Evolutionary conservation across 78 protist genomes (phyloP).

Genomic region (Chrysochromulina parva): DNA sequence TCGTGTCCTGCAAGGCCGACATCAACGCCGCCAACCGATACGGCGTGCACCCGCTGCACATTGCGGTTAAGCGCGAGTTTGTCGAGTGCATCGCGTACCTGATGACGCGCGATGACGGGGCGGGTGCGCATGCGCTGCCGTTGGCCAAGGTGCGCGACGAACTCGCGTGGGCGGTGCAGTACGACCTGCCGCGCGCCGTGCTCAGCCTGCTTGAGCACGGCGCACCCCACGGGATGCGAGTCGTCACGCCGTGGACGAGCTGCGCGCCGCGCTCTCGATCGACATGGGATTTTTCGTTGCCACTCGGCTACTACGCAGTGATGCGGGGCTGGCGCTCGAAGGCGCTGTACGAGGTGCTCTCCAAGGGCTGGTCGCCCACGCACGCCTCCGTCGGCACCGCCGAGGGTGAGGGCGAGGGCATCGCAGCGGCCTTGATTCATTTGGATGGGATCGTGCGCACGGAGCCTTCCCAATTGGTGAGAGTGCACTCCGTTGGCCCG

Average conservation of each 20-base stretch:
- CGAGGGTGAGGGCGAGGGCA: too few species aligned
- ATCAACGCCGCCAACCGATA: background rate
- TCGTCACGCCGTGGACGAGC: background rate
- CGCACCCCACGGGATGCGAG: background rate
- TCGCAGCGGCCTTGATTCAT: too few species aligned
- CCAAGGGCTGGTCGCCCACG: background rate
- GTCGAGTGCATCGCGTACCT: background rate
- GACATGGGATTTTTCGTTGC: background rate
- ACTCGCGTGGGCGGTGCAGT: background rate
- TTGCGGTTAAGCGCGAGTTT: background rate
- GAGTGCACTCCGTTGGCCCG: too few species aligned
- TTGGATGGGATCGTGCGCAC: too few species aligned
- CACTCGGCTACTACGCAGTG: background rate
- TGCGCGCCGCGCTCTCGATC: background rate
- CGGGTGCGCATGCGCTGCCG: background rate
- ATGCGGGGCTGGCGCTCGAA: background rate
- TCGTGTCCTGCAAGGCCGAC: background rate
- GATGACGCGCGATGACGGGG: background rate
- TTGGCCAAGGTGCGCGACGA: background rate
- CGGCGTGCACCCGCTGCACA: conserved; percentile 15
- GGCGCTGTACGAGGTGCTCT: background rate
- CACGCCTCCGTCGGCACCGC: too few species aligned
- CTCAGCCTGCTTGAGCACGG: background rate
- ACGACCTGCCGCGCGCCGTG: background rate
- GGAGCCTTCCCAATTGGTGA: too few species aligned